Evolutionary conservation across 2,329 filamentous ascomycete species (phyloP).

Genomic region (Falciphora oryzae): DNA sequence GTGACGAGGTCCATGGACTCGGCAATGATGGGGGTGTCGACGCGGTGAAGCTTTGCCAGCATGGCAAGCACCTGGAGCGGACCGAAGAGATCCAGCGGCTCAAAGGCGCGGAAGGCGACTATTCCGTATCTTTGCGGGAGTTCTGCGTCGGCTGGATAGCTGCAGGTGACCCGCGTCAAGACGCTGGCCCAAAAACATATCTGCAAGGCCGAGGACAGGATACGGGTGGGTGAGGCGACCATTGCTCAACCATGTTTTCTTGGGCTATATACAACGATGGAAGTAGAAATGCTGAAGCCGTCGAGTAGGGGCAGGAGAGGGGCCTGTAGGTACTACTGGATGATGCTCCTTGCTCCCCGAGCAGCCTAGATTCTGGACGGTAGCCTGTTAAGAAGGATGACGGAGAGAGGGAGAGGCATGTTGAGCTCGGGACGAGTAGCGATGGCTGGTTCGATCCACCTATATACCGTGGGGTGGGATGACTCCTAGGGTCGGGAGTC

Average conservation of each 20-base stretch:
- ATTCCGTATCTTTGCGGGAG: conserved; percentile 23
- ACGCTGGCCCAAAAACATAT: neutral
- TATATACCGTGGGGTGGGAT: too few relatives aligned
- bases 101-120: conserved; percentile 38
- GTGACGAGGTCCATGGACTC: conserved; percentile 35
- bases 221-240: neutral
- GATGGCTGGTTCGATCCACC: too few relatives aligned
- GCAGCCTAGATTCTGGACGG: too few relatives aligned
- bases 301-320: neutral
- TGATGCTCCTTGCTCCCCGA: neutral
- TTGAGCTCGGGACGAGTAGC: too few relatives aligned
- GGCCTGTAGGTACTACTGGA: neutral
- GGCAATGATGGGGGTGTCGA: conserved; percentile 37
- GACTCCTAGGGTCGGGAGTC: too few relatives aligned
- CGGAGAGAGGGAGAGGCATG: too few relatives aligned
- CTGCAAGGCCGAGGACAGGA: neutral
- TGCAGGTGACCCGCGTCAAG: neutral
- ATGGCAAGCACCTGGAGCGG: conserved; percentile 40
- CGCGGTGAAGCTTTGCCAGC: conserved; percentile 26
- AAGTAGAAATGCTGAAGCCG: too few relatives aligned
- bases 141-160: neutral
- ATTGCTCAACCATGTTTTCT: neutral
- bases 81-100: conserved; percentile 40
- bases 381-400: too few relatives aligned
- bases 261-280: too few relatives aligned